Base-by-base conservation (phyloP, 2,329 filamentous ascomycete genomes). In the Cephalotrichum gorgonifer region DNA sequence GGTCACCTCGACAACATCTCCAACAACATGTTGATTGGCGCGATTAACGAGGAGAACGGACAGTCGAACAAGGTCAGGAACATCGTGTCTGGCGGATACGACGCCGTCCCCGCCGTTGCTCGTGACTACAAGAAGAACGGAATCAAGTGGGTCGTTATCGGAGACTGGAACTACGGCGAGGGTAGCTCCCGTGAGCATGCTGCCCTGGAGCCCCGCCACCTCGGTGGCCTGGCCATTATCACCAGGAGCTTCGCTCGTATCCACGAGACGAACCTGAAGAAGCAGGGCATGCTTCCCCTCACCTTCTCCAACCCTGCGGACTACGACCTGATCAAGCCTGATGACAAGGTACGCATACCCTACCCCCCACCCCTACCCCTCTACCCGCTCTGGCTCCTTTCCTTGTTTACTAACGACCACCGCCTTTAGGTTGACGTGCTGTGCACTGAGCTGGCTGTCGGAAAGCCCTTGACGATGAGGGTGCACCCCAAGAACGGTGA, bases 211-310 rank as follows among this genome's bases (percentile, higher is more conserved):
- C 93, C 93, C 65, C 85, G 93, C 67, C 91, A 97, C 76, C 84
- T 98, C 56, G 93, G 93, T 64, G 93, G 91, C 70, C 81, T 96
- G 62, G 93, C 91, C 63, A 95, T 98, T 76, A 94, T 98, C 67
- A 90, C 86, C 64, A 85, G 88, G 65, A 88, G 81, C 56, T 98
- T 98, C 67, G 93, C 93, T 63, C 93, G 93, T 86, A 98, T 98
- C 65, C 93, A 98, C 80, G 93, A 98, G 80, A 98, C 93, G 77
- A 98, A 98, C 82, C 74, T 98, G 76, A 98, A 98, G 88, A 98
- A 98, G 85, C 93, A 98, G 82, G 93, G 93, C 73, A 96, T 98
- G 91, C 86, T 98, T 74, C 93, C 93, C 62, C 80, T 98, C 57
- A 97, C 90, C 61, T 98, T 98, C 75, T 72, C 81, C 51, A 83